Conservation (phyloP, 305 asterid genomes). For the Andrographis paniculata region DNA sequence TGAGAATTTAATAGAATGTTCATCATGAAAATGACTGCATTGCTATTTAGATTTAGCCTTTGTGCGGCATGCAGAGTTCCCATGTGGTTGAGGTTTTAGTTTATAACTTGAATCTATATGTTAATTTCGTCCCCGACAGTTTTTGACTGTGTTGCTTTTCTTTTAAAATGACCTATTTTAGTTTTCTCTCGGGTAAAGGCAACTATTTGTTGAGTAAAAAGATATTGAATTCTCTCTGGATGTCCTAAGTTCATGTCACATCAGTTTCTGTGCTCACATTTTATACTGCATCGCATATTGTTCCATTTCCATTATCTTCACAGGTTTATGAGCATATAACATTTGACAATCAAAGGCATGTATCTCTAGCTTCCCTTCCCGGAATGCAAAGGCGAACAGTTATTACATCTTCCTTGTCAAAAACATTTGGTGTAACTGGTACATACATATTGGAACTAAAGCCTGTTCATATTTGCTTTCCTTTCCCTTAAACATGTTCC, state of each 20-base stretch:
- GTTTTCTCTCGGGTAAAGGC: background rate
- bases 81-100: slow-evolving; percentile 7
- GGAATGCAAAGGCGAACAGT: slow-evolving; percentile 73
- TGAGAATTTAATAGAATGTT: too few species aligned
- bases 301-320: slow-evolving; percentile 6
- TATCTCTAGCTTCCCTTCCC: slow-evolving; percentile 73
- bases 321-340: slow-evolving; percentile 90
- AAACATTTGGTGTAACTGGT: slow-evolving; percentile 85
- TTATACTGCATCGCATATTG: background rate
- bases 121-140: too few species aligned
- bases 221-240: too few species aligned
- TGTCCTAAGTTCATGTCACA: too few species aligned
- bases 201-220: background rate
- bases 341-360: slow-evolving; percentile 43
- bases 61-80: background rate
- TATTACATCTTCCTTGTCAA: slow-evolving; percentile 80
- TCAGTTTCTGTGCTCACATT: background rate
- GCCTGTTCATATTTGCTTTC: background rate
- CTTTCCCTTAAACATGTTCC: background rate
- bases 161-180: background rate
- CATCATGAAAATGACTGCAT: background rate
- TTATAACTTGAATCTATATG: too few species aligned
- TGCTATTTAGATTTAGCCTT: background rate
- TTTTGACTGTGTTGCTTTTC: background rate
- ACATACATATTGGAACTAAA: too few species aligned